phyloP scores from a whole-genome alignment of 2,329 filamentous ascomycete species.

The Penicillium sp. region DNA sequence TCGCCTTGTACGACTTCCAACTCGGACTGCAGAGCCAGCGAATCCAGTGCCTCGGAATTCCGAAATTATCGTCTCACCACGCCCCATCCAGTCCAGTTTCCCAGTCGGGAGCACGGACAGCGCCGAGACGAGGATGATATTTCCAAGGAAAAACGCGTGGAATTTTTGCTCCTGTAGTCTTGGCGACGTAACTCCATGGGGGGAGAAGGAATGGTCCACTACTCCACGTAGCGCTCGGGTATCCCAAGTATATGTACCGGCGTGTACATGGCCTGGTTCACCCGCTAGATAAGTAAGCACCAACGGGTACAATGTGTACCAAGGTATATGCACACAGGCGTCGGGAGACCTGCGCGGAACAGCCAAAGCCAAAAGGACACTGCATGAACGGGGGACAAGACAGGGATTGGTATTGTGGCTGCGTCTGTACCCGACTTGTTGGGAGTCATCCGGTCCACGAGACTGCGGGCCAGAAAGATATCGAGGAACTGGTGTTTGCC shows the following conservation, averaged over 20 bases:
- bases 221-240: neutral
- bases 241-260: neutral
- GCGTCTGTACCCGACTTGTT: constrained; percentile 2
- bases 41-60: constrained; percentile 17
- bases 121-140: neutral
- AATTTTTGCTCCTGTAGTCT: neutral
- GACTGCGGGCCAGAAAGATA: constrained; percentile 7
- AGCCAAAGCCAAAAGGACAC: neutral
- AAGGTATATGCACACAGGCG: neutral
- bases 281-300: neutral
- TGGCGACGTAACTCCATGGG: neutral
- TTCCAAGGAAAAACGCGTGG: neutral
- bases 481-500: constrained; percentile 3
- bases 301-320: neutral
- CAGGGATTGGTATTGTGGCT: constrained; percentile 1
- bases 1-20: constrained; percentile 9
- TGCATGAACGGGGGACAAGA: neutral
- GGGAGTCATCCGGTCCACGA: constrained; percentile 10
- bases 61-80: constrained; percentile 13
- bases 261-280: neutral
- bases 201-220: too few relatives aligned
- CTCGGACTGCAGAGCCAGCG: constrained; percentile 10
- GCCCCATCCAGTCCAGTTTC: constrained; percentile 5
- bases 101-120: constrained; percentile 4
- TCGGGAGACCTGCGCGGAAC: neutral